These are phyloP conservation scores for Trametes polyzona DNA, from an alignment of 1,284 basidiomycete genomes.

Conservation along the genomic window DNA sequence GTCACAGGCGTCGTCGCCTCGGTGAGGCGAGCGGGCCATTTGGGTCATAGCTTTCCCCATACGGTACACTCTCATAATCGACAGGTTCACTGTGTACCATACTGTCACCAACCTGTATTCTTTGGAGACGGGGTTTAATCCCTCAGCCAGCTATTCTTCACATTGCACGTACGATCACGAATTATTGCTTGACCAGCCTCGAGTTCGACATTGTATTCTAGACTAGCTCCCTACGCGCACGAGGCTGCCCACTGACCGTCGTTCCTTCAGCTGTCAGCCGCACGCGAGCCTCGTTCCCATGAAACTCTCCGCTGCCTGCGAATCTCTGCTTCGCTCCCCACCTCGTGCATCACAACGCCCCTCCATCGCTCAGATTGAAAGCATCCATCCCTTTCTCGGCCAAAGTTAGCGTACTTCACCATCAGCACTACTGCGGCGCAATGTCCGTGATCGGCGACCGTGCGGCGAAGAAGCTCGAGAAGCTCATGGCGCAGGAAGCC, in stretches of 20 bases:
- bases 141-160: too few species aligned
- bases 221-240: neutral
- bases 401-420: neutral
- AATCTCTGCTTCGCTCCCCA: neutral
- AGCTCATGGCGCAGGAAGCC: conserved; percentile 22
- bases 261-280: neutral
- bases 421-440: neutral
- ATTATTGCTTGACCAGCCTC: too few species aligned
- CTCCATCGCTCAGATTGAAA: neutral
- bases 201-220: too few species aligned
- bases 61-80: neutral
- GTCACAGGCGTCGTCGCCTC: neutral
- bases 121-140: too few species aligned
- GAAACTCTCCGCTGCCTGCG: neutral
- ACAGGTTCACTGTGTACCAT: neutral
- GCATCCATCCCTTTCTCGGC: neutral
- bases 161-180: too few species aligned
- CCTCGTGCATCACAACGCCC: neutral
- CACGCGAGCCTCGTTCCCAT: neutral
- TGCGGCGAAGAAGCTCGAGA: conserved; percentile 23
- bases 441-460: conserved; percentile 15
- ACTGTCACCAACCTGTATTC: neutral
- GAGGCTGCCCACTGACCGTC: neutral
- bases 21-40: neutral
- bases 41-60: neutral